Base-by-base conservation (phyloP, 257 asterid species). In the Parsonsia alboflavescens region DNA sequence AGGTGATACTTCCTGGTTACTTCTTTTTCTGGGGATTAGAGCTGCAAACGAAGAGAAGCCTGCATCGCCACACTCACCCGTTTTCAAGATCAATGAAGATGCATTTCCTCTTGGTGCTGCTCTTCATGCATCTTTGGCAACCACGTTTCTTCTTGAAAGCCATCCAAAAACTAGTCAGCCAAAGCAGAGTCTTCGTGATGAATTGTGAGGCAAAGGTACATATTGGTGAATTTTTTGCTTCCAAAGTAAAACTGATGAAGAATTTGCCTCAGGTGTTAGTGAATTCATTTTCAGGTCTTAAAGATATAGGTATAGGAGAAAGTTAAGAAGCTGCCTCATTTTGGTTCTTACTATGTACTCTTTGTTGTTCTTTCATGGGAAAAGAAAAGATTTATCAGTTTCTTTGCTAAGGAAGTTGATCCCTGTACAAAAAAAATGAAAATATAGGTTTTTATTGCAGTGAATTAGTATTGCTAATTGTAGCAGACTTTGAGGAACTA, bases 61-160 rank as follows among this genome's bases (percentile, higher is more conserved):
- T 9, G 86, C 75, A 6, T 70, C 80, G 16, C 71, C 87, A 10
- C 99, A 92, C 82, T 92, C 98, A 0, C 97, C 99, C 0, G 75
- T 79, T 76, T 94, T 87, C 76, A 85, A 75, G 49, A 75, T 92
- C 75, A 77, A 87, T 13, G 98, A 95, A 84, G 87, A 73, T n/a
- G n/a, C n/a, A n/a, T n/a, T n/a, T n/a, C n/a, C n/a, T n/a, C n/a
- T n/a, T n/a, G n/a, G n/a, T n/a, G n/a, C 99, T 66, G 97, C 99
- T 10, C 92, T 92, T 72, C 98, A 95, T 59, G 99, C 98, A 52
- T 92, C 99, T 1, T 61, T 95, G 82, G 98, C 84, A 6, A 81
- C 85, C 2, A 75, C 81, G 50, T 92, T 90, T 83, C 90, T 91
- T 73, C 83, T 79, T 21, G 88, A 86, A 52, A 63, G 58, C 44